phyloP scores from a whole-genome alignment of 768 basidiomycete species.

The Suillus ampliporus region DNA sequence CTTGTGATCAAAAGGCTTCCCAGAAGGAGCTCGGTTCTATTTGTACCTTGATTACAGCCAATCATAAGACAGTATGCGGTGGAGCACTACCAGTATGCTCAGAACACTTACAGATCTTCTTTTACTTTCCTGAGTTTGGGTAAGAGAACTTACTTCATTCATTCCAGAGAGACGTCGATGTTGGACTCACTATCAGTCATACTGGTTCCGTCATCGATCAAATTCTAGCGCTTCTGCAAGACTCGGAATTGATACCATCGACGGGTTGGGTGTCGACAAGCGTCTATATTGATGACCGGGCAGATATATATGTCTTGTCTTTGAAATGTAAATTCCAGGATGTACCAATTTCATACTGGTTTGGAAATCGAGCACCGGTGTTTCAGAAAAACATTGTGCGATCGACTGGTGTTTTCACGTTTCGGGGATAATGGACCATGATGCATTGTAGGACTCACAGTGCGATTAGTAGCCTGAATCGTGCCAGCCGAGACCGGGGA shows the following conservation, averaged over 20 bases:
- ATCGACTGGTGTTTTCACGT: background rate
- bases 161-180: background rate
- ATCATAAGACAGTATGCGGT: background rate
- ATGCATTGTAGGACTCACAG: background rate
- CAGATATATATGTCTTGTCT: background rate
- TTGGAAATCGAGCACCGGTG: conserved; percentile 2
- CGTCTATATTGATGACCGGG: background rate
- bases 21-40: background rate
- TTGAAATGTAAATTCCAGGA: background rate
- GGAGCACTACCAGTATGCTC: background rate
- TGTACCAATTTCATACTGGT: background rate
- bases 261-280: background rate
- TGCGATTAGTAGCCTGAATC: conserved; percentile 3
- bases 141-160: background rate
- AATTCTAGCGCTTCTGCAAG: background rate
- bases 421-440: background rate
- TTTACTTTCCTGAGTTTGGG: background rate
- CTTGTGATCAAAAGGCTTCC: background rate
- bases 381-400: background rate
- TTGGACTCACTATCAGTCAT: background rate
- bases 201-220: background rate
- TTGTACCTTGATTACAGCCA: conserved; percentile 8
- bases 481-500: background rate
- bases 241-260: background rate
- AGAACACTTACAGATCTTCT: background rate